Evolutionary conservation across 1,284 basidiomycete genomes (phyloP).

Genomic region (Chalciporus sp.): DNA sequence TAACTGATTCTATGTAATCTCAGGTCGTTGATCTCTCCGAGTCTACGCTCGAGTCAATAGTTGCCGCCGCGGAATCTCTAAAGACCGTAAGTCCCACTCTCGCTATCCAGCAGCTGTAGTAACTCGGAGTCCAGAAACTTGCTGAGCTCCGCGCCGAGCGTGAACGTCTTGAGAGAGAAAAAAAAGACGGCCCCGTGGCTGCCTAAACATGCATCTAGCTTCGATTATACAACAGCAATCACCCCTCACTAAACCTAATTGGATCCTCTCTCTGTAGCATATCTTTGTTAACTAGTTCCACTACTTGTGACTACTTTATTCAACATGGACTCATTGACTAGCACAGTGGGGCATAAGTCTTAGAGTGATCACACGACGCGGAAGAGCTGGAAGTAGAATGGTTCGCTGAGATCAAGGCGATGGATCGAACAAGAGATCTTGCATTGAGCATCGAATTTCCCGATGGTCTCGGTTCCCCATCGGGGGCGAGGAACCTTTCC

Average conservation of each 20-base stretch:
- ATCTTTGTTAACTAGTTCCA: background rate
- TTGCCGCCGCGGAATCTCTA: constrained; percentile 56
- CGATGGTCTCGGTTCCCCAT: too few species aligned
- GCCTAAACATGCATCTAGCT: constrained; percentile 26
- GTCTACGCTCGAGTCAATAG: constrained; percentile 63
- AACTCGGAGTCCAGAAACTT: constrained; percentile 52
- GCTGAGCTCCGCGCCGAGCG: constrained; percentile 58
- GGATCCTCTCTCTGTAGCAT: constrained; percentile 33
- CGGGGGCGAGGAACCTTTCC: too few species aligned
- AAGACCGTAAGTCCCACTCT: constrained; percentile 52
- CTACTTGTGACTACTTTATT: background rate
- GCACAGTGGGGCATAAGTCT: too few species aligned
- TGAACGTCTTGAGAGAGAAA: constrained; percentile 48
- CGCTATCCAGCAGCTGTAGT: background rate
- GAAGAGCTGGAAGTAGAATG: too few species aligned
- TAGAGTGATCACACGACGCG: too few species aligned
- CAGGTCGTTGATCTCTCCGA: constrained; percentile 70
- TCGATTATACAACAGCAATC: constrained; percentile 25
- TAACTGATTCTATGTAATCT: background rate
- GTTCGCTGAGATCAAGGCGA: too few species aligned
- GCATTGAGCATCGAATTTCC: too few species aligned
- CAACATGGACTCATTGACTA: background rate
- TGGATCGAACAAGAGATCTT: too few species aligned
- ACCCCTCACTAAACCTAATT: constrained; percentile 23
- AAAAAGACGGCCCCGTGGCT: constrained; percentile 30